A percentile compares a stretch with the other conserved stretches of the same genome.
phyloP scores from a whole-genome alignment of 805 yeast species.

The Zygoascus flipseniorum region DNA sequence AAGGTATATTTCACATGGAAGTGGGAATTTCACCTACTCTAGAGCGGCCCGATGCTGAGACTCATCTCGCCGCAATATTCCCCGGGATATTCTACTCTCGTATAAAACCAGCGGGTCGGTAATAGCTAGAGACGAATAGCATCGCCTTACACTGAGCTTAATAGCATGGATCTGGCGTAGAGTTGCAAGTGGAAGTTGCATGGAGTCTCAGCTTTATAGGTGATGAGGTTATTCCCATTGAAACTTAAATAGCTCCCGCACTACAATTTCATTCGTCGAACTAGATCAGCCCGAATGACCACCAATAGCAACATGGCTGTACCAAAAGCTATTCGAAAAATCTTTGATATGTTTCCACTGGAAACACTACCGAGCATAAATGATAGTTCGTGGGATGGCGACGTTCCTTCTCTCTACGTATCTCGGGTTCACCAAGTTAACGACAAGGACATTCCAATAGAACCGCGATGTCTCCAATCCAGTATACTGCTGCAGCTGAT shows the following conservation, averaged over 20 bases:
- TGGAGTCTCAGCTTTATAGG: background rate
- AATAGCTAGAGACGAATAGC: constrained; percentile 29
- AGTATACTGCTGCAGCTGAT: constrained; percentile 14
- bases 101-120: constrained; percentile 61
- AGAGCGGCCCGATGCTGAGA: constrained; percentile 55
- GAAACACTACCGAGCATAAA: constrained; percentile 6
- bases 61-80: constrained; percentile 45
- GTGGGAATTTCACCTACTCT: constrained; percentile 23
- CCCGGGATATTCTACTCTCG: constrained; percentile 42
- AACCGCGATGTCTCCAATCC: constrained; percentile 24
- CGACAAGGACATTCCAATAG: constrained; percentile 16
- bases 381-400: background rate
- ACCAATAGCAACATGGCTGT: constrained; percentile 13
- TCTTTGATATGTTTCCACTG: constrained; percentile 29
- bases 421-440: background rate
- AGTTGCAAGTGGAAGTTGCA: background rate
- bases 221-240: background rate
- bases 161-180: background rate
- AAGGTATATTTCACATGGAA: background rate
- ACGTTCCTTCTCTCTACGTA: background rate
- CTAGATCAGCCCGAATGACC: background rate
- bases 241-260: background rate
- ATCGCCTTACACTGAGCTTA: background rate
- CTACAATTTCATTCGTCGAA: background rate
- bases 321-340: constrained; percentile 21